Evolutionary conservation across 2,329 filamentous ascomycete species (phyloP), one percentile per base, ranked within the genome.

Genomic region (Allantophomopsis cytisporea): DNA sequence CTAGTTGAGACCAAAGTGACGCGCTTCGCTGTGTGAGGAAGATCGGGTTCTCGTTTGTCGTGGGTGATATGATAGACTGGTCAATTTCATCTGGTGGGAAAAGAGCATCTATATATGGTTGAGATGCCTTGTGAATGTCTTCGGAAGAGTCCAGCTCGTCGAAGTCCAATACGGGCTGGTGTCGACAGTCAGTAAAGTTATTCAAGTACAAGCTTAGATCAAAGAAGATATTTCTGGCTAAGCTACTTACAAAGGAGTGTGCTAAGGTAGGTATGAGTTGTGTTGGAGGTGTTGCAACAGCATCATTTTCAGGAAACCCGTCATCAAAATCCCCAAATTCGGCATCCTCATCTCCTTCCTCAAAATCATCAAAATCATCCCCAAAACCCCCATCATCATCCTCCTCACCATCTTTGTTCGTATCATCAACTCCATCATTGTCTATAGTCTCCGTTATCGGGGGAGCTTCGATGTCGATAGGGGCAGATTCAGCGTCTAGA

Each of bases 1-100:
- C 86, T 4, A 98, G 76, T 63, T 98, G 91, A 32, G 88, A 87
- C 91, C 91, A 98, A 28, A 98, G 69, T 0, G 91, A 95, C 41
- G 84, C 79, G 44, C 84, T 93, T 42, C 88, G 78, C 39, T 87
- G 81, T 32, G 85, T 93, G 40, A 85, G 76, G 60, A 95, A 91
- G 38, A 86, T 73, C 35, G 81, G 66, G 44, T 72, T 68, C 39
- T 53, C 48, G 33, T 50, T 44, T 37, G 54, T 53, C 5, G 59
- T 59, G 41, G 68, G 64, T 41, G 66, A 70, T 35, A 68, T 61
- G 5, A 62, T 57, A 13, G 70, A 66, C 16, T 68, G 59, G 39
- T 71, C 65, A 43, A 71, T 64, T 45, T 69, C 61, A 40, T 73
- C 65, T 5, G 71, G 65, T 2, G 76, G 72, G 50, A 83, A 87